A percentile compares a stretch with the other conserved stretches of the same genome.
Conservation (phyloP, 2,329 filamentous ascomycete species). For the Aspergillus sp. region DNA sequence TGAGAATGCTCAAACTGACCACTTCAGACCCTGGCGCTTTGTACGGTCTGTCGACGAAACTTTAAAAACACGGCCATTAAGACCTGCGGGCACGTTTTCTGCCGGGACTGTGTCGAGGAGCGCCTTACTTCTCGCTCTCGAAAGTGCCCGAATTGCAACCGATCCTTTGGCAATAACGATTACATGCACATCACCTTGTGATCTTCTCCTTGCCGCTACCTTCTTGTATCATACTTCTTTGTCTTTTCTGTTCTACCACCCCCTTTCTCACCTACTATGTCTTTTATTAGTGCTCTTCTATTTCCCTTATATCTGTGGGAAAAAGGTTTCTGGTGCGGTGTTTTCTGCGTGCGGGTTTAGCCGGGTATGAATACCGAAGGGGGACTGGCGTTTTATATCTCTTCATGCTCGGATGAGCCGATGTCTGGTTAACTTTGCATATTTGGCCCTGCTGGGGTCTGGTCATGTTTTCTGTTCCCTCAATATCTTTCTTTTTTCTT, state of each 20-base stretch:
- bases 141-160: constrained; percentile 93
- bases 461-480: constrained; percentile 9
- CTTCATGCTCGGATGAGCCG: constrained; percentile 15
- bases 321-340: constrained; percentile 36
- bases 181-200: constrained; percentile 65
- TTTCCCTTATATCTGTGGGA: constrained; percentile 18
- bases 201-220: constrained; percentile 18
- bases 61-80: constrained; percentile 94
- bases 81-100: constrained; percentile 93
- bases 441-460: constrained; percentile 18
- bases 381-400: constrained; percentile 31
- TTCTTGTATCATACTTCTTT: constrained; percentile 35
- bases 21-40: constrained; percentile 70
- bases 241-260: constrained; percentile 14
- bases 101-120: constrained; percentile 84
- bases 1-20: constrained; percentile 14
- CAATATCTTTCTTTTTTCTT: constrained; percentile 8
- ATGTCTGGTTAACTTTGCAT: constrained; percentile 19
- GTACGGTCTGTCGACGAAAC: constrained; percentile 86
- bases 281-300: constrained; percentile 8
- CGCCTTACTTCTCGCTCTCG: constrained; percentile 85
- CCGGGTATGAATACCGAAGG: constrained; percentile 27
- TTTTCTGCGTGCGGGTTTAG: constrained; percentile 30
- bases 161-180: constrained; percentile 87
- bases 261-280: constrained; percentile 17